Conservation (phyloP, 352 stramenopile genomes). For the Thraustochytrium striatum region DNA sequence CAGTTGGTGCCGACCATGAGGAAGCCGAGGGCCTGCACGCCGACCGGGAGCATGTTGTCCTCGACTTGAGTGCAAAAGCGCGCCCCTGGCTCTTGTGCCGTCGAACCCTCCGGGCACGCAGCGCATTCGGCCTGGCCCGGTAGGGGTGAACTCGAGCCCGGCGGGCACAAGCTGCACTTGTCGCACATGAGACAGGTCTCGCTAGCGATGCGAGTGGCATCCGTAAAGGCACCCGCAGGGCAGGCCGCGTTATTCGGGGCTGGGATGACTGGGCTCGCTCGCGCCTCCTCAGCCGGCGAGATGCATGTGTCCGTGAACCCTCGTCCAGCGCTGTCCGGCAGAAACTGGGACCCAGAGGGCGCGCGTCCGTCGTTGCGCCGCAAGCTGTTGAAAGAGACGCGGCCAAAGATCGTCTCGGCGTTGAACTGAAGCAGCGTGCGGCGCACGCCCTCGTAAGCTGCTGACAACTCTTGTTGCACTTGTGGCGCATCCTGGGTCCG, state of each 20-base stretch:
- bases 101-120: background rate
- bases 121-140: background rate
- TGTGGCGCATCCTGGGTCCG: constrained; percentile 44
- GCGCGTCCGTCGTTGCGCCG: constrained; percentile 11
- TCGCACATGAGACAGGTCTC: background rate
- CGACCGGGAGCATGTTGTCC: background rate
- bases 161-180: background rate
- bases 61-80: background rate
- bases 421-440: background rate
- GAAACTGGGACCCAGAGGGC: background rate
- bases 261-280: background rate
- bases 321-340: background rate
- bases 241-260: background rate
- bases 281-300: background rate
- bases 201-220: background rate
- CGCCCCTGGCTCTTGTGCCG: background rate
- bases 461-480: background rate
- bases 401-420: constrained; percentile 24
- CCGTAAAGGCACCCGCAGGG: background rate
- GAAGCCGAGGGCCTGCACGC: background rate
- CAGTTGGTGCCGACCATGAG: background rate
- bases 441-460: constrained; percentile 6
- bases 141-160: background rate
- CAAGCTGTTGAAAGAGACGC: background rate
- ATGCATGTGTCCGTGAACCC: background rate